These are phyloP conservation scores for Phialemonium atrogriseum DNA, from an alignment of 2,329 filamentous ascomycete species.

Conservation along the genomic window DNA sequence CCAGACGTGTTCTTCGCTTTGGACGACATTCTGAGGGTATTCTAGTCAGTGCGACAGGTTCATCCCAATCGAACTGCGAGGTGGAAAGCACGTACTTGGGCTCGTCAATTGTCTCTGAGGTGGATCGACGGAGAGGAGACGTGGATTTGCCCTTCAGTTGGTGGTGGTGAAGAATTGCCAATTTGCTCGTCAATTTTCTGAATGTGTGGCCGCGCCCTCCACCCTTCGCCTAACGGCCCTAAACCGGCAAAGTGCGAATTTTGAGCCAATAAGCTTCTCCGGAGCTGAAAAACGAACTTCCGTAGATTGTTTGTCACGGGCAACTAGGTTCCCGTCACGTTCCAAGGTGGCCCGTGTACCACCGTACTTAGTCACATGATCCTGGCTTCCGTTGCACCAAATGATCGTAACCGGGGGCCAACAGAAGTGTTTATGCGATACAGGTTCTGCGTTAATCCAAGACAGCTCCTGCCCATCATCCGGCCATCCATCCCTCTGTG, in stretches of 20 bases:
- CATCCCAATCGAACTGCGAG: conserved; percentile 3
- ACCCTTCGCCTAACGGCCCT: conserved; percentile 3
- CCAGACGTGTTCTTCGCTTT: conserved; percentile 59
- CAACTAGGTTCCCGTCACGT: no score
- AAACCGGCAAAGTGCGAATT: conserved; percentile 17
- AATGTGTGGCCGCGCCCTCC: conserved; percentile 1
- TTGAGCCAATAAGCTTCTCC: conserved; percentile 13
- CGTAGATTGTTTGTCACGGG: no score
- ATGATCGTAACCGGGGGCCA: no score
- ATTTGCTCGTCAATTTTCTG: conserved; percentile 11
- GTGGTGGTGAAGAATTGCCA: conserved; percentile 14
- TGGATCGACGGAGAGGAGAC: conserved; percentile 3
- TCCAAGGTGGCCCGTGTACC: no score
- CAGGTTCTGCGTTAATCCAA: conserved; percentile 4
- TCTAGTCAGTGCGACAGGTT: conserved; percentile 18
- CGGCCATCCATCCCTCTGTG: conserved; percentile 5
- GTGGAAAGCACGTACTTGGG: conserved; percentile 16
- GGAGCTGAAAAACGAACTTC: conserved; percentile 1
- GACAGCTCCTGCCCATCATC: conserved; percentile 3
- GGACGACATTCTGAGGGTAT: conserved; percentile 53
- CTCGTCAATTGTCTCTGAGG: conserved; percentile 27
- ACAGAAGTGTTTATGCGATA: no score
- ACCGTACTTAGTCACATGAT: no score
- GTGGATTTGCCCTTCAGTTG: conserved; percentile 15
- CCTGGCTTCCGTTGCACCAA: no score